These are phyloP conservation scores for Penicillium riverlandense DNA, from an alignment of 495 filamentous ascomycete genomes.

Conservation along the genomic window DNA sequence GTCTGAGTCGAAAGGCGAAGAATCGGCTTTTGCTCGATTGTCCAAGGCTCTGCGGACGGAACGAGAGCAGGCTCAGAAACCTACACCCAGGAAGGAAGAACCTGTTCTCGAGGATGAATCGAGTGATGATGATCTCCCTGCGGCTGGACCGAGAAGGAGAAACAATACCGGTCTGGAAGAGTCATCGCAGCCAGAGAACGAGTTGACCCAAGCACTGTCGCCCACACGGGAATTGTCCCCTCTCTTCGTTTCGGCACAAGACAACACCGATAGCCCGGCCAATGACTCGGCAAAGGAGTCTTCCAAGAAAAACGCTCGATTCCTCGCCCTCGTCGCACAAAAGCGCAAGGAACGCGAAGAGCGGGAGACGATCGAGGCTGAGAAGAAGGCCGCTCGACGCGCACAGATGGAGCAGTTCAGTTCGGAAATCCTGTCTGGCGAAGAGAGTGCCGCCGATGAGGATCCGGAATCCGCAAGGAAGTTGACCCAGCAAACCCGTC, in stretches of 20 bases:
- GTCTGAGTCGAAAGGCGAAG: constrained; percentile 5
- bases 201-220: constrained; percentile 10
- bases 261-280: no score
- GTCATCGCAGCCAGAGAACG: constrained; percentile 1
- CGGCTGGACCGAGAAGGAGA: constrained; percentile 24
- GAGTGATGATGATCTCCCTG: constrained; percentile 33
- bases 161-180: constrained; percentile 8
- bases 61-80: constrained; percentile 10
- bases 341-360: constrained; percentile 65
- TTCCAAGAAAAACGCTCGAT: constrained; percentile 48
- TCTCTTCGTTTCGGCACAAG: constrained; percentile 32
- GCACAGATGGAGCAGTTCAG: constrained; percentile 27
- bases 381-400: constrained; percentile 41
- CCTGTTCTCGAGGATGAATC: constrained; percentile 6
- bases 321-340: constrained; percentile 60
- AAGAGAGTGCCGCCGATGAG: constrained; percentile 39
- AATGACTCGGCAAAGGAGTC: constrained; percentile 23
- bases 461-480: constrained; percentile 51
- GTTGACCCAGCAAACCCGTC: constrained; percentile 57
- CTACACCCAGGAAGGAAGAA: constrained; percentile 2
- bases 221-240: constrained; percentile 29
- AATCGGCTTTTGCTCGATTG: constrained; percentile 30
- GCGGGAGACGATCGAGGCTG: constrained; percentile 51
- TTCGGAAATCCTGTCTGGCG: constrained; percentile 26
- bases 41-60: constrained; percentile 19